phyloP scores from a whole-genome alignment of 352 stramenopile genomes.

The Pythium dissimile region DNA sequence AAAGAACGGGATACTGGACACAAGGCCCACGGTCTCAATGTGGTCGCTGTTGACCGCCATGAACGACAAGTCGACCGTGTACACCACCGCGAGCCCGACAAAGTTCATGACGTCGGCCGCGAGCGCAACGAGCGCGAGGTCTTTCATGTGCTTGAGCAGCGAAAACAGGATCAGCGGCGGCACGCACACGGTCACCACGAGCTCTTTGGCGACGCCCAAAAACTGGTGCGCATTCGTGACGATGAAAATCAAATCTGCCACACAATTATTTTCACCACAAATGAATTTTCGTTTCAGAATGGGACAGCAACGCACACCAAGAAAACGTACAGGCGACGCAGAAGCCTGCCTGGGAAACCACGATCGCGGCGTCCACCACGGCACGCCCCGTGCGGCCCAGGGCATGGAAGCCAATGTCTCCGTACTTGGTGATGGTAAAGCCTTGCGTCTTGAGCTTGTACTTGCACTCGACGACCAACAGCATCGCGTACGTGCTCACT shows the following conservation, averaged over 20 bases:
- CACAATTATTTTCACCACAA: not conserved
- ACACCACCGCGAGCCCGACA: conserved; percentile 57
- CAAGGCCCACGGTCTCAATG: conserved; percentile 44
- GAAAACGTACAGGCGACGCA: conserved; percentile 49
- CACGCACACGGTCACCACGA: conserved; percentile 30
- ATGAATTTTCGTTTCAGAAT: too few relatives aligned
- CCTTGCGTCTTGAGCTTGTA: conserved; percentile 65
- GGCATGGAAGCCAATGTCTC: conserved; percentile 80
- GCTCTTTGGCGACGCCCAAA: conserved; percentile 27
- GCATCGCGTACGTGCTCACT: conserved; percentile 70
- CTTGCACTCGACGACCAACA: conserved; percentile 77
- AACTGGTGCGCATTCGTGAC: conserved; percentile 62
- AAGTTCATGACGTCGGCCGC: conserved; percentile 77
- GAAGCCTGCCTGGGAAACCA: conserved; percentile 65
- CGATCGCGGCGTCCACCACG: conserved; percentile 76
- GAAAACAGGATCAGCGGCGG: conserved; percentile 43
- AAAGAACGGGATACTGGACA: conserved; percentile 60
- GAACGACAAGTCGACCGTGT: conserved; percentile 60
- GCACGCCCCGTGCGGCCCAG: conserved; percentile 60
- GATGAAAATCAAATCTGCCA: conserved; percentile 78
- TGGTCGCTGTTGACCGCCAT: conserved; percentile 38
- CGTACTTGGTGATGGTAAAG: conserved; percentile 64
- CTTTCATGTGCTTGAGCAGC: conserved; percentile 63
- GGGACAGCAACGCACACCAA: too few relatives aligned
- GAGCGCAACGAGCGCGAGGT: conserved; percentile 68